Percentiles rank a stretch among this genome's conserved stretches.
Conservation (phyloP, 2,329 filamentous ascomycete species). For the Cytospora mali region DNA sequence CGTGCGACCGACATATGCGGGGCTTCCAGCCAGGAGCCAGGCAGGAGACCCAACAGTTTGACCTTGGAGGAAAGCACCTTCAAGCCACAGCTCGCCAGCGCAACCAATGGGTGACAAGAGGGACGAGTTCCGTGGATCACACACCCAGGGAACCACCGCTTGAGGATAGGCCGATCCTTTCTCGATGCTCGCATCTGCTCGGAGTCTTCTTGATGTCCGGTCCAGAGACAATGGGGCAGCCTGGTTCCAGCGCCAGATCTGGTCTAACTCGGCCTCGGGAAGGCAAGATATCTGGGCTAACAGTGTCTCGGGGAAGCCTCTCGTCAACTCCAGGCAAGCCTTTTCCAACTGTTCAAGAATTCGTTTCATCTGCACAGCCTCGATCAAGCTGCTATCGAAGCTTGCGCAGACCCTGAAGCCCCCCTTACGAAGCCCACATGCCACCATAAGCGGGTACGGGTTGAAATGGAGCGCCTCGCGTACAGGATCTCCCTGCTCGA, state of each 20-base stretch:
- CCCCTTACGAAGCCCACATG: slow-evolving; percentile 44
- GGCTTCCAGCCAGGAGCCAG: slow-evolving; percentile 42
- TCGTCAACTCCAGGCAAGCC: slow-evolving; percentile 32
- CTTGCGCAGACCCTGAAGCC: slow-evolving; percentile 48
- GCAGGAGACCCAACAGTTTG: slow-evolving; percentile 35
- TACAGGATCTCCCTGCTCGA: slow-evolving; percentile 25
- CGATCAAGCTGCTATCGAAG: slow-evolving; percentile 44
- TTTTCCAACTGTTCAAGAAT: slow-evolving; percentile 41
- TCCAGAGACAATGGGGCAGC: slow-evolving; percentile 40
- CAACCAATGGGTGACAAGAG: slow-evolving; percentile 45
- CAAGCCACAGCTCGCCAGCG: slow-evolving; percentile 44
- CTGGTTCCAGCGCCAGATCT: slow-evolving; percentile 48
- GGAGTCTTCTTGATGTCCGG: slow-evolving; percentile 30
- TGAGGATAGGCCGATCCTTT: slow-evolving; percentile 40
- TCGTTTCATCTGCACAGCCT: slow-evolving; percentile 40
- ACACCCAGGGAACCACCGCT: slow-evolving; percentile 39
- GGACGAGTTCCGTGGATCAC: slow-evolving; percentile 37
- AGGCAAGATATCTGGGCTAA: slow-evolving; percentile 42
- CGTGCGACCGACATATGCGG: slow-evolving; percentile 35
- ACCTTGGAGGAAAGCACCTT: slow-evolving; percentile 39
- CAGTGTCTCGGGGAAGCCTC: slow-evolving; percentile 31
- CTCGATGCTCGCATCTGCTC: slow-evolving; percentile 29
- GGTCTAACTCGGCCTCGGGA: slow-evolving; percentile 40
- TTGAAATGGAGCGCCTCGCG: slow-evolving; percentile 44
- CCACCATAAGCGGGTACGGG: slow-evolving; percentile 53